Base-by-base conservation (phyloP, 2,329 filamentous ascomycete genomes). In the Keithomyces neogunnii region DNA sequence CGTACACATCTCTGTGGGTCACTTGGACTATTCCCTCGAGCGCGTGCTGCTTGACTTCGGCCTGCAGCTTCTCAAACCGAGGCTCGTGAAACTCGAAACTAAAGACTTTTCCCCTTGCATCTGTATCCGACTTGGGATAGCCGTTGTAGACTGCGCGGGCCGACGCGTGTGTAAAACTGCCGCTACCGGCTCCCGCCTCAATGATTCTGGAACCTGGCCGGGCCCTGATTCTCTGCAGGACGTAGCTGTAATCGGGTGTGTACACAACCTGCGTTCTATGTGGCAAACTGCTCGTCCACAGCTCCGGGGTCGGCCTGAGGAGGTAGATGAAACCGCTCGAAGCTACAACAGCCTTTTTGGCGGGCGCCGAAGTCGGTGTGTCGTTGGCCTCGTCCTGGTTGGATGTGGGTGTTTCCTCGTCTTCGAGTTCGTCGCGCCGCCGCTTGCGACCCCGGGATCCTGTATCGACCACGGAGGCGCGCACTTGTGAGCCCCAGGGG, bases 401-500 rank as follows among this genome's bases (percentile, higher is more conserved):
- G 52, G 58, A 62, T 50, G 57, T 64, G 28, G 63, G 67, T 54
- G 53, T 68, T 62, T 73, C 74, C 54, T 80, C 77, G 42, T 69
- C 72, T 29, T 65, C 65, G 4, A 63, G 67, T 49, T 73, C 52
- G 19, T 50, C 72, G 13, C 73, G 67, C 65, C 84, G 84, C 50
- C 79, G 74, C 67, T 85, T 86, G 48, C 86, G 80, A 35, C 89
- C 89, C 60, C 90, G 77, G n/a, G 89, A 93, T 10, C 91, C 90
- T 0, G 91, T 96, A 62, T 96, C 89, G 51, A 96, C 90, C 33
- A 85, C 82, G 2, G 90, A 96, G 6, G 93, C 93, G 45, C 89
- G 80, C 28, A 97, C 84, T 66, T 97, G 93, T 5, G 88, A 89
- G 31, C 93, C 93, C 92, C 92, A 97, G 42, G 88, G 86, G 50